These are phyloP conservation scores for Crithidia brevicula DNA, from an alignment of 208 protist species.

Conservation along the genomic window DNA sequence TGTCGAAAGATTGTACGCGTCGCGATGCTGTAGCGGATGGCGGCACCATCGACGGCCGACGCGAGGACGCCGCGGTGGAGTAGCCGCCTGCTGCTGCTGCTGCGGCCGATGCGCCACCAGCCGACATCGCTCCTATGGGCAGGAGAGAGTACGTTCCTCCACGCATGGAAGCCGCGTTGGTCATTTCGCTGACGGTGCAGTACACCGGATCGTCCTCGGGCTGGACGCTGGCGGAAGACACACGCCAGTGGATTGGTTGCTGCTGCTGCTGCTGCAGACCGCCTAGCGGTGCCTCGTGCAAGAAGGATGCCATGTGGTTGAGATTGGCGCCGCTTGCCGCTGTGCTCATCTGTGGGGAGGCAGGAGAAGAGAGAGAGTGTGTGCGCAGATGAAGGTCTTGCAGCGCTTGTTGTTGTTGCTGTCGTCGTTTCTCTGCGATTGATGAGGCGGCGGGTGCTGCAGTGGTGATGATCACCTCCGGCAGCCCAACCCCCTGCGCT, in stretches of 20 bases:
- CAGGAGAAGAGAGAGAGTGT: neutral
- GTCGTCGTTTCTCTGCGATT: too few species aligned
- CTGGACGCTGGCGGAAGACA: conserved; percentile 14
- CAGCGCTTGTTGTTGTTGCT: neutral
- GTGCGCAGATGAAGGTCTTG: neutral
- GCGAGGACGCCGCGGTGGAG: neutral
- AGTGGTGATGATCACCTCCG: neutral
- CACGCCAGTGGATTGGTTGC: neutral
- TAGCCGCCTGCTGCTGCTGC: neutral
- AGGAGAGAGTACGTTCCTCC: conserved; percentile 5
- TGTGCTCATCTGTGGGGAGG: neutral
- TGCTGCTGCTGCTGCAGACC: neutral
- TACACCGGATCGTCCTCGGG: conserved; percentile 28
- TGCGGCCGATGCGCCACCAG: neutral
- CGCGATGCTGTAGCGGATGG: neutral
- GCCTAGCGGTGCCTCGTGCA: neutral
- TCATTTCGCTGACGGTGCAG: conserved; percentile 38
- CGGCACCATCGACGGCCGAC: neutral
- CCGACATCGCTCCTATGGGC: neutral
- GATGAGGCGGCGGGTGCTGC: neutral
- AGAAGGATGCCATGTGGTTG: neutral
- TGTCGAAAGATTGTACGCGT: conserved; percentile 15
- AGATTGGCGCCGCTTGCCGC: neutral
- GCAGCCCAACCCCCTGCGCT: neutral
- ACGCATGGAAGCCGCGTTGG: conserved; percentile 18